Conservation (phyloP, 257 asterid genomes). For the Solanum commersonii region DNA sequence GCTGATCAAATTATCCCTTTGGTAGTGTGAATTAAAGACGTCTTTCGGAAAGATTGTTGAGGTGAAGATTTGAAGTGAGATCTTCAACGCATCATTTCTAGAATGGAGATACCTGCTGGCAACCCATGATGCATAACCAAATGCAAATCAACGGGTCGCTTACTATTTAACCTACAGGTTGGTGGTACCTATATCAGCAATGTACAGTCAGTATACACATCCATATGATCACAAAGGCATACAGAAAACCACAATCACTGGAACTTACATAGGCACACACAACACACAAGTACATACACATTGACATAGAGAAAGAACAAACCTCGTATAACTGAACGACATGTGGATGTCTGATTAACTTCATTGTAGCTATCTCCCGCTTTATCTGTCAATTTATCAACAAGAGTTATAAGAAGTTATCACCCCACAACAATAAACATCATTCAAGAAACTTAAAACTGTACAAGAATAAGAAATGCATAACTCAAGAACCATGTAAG, state of each 20-base stretch:
- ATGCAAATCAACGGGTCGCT: background rate
- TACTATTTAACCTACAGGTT: background rate
- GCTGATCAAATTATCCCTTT: background rate
- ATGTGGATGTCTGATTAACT: constrained; percentile 74
- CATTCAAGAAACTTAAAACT: background rate
- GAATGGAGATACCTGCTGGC: background rate
- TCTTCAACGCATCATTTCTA: background rate
- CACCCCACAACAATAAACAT: no score
- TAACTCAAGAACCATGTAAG: background rate
- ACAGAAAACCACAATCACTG: background rate
- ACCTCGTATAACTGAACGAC: constrained; percentile 80
- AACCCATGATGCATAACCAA: background rate
- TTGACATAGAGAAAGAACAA: background rate
- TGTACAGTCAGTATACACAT: background rate
- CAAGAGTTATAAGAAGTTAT: background rate
- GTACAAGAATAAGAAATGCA: background rate
- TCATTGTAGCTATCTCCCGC: constrained; percentile 91
- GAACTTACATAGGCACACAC: background rate
- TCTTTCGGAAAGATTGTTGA: background rate
- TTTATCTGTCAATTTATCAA: constrained; percentile 48
- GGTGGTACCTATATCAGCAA: background rate
- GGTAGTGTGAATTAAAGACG: background rate
- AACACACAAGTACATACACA: background rate
- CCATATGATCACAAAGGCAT: background rate
- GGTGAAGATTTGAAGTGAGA: background rate